These are phyloP conservation scores for Kodamaea restingae DNA, from an alignment of 805 yeast species.

Conservation along the genomic window DNA sequence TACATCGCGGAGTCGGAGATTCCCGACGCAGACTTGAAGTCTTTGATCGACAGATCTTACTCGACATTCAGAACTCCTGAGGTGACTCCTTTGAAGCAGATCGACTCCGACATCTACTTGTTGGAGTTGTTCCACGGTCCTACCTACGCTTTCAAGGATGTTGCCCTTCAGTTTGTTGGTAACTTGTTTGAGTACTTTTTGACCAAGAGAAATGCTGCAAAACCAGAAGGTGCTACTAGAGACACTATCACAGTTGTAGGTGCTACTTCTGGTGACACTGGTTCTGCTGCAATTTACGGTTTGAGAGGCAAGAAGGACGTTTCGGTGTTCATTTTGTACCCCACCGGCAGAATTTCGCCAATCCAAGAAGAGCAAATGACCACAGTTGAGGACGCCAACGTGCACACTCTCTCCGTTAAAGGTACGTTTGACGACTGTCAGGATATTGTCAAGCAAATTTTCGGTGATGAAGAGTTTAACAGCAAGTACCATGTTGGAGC, in stretches of 20 bases:
- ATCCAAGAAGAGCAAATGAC: constrained; percentile 99
- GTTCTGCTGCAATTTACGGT: constrained; percentile 98
- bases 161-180: constrained; percentile 96
- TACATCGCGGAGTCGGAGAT: constrained; percentile 75
- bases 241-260: constrained; percentile 94
- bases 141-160: constrained; percentile 98
- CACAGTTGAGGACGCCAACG: constrained; percentile 86
- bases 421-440: constrained; percentile 99
- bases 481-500: constrained; percentile 92
- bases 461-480: constrained; percentile 87
- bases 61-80: constrained; percentile 83
- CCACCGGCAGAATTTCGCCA: constrained; percentile 96
- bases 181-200: constrained; percentile 92
- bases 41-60: constrained; percentile 67
- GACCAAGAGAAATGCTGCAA: constrained; percentile 60
- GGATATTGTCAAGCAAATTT: constrained; percentile 88
- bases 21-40: constrained; percentile 60
- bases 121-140: constrained; percentile 98
- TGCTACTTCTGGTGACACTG: constrained; percentile 99
- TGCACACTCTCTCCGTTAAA: constrained; percentile 89
- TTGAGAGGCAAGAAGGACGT: constrained; percentile 95
- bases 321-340: constrained; percentile 93
- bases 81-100: constrained; percentile 80
- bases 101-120: constrained; percentile 61
- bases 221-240: constrained; percentile 50